Base-by-base conservation (phyloP, 208 protist genomes). In the Crithidia fasciculata region DNA sequence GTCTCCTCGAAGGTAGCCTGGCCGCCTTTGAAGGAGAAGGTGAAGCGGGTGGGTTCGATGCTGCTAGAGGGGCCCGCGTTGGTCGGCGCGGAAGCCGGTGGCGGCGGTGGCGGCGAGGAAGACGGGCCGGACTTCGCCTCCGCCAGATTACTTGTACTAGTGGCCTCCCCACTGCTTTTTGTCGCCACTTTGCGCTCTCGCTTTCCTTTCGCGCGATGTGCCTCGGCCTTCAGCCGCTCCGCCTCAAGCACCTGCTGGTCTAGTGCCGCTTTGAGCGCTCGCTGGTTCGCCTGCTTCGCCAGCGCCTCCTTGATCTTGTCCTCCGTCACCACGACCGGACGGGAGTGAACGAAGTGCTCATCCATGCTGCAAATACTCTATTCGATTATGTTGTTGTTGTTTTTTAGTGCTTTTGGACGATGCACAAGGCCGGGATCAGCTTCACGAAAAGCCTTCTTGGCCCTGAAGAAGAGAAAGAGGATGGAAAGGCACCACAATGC, bases 211-310 rank as follows among this genome's bases (percentile, higher is more conserved):
- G 57, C 47, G n/a, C 69, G 41, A 45, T 63, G 67, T 28, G 55
- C 63, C 58, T 78, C 74, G 9, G 59, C 56, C 36, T 80, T 84
- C 19, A 77, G 77, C 19, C 60, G 74, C 57, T 78, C 62, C 19
- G 70, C 37, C 47, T 92, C 85, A 43, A 54, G 74, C n/a, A 92
- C 86, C 74, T 95, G 92, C 19, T 72, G 74, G 66, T 95, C 92
- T 8, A 94, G 80, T 8, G 88, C 88, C 12, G 87, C 85, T 40
- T 74, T 83, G 37, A 94, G 55, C 2, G 79, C 86, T 49, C 78
- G 72, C 58, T 93, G 92, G 49, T 92, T 94, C 55, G 77, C 76
- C 45, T 89, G 83, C 53, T 89, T 93, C 19, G 78, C 72, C 5
- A 85, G 55, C 4, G 85, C 84, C 62, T 87, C 89, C 45, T 78